Conservation (phyloP, 2,329 filamentous ascomycete genomes). For the Colletotrichum costaricense region DNA sequence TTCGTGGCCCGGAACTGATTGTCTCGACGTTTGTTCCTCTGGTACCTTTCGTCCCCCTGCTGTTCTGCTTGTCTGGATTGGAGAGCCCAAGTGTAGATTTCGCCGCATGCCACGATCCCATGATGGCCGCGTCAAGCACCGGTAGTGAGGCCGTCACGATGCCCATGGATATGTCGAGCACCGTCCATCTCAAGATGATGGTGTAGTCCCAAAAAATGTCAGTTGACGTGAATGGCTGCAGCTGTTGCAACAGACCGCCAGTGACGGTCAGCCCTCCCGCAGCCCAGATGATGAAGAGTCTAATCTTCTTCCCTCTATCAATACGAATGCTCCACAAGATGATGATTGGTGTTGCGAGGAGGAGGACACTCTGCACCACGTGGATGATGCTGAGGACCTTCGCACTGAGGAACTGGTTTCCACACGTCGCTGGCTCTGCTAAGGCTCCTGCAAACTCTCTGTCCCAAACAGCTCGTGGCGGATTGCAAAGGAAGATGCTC, state of each 20-base stretch:
- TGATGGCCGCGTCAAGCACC: conserved; percentile 40
- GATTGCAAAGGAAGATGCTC: conserved; percentile 41
- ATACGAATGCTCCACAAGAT: conserved; percentile 46
- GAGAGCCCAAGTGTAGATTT: conserved; percentile 16
- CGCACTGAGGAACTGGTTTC: conserved; percentile 32
- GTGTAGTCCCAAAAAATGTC: conserved; percentile 38
- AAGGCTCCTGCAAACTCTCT: conserved; percentile 27
- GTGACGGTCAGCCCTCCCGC: conserved; percentile 42
- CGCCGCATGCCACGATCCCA: conserved; percentile 31
- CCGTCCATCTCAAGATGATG: conserved; percentile 39
- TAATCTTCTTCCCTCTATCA: conserved; percentile 39
- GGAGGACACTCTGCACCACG: conserved; percentile 44
- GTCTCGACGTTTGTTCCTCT: conserved; percentile 10
- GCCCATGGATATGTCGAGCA: conserved; percentile 43
- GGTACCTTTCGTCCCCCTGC: neutral
- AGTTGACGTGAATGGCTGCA: conserved; percentile 21
- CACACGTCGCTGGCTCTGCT: conserved; percentile 1
- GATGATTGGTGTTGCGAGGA: conserved; percentile 44
- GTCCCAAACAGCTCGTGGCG: conserved; percentile 35
- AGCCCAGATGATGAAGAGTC: conserved; percentile 44
- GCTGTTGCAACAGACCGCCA: conserved; percentile 42
- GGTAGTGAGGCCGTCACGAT: conserved; percentile 44
- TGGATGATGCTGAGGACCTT: conserved; percentile 43
- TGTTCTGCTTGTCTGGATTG: conserved; percentile 1
- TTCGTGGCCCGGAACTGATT: neutral